phyloP scores from a whole-genome alignment of 2,329 filamentous ascomycete genomes.

The Fusarium devonianum region DNA sequence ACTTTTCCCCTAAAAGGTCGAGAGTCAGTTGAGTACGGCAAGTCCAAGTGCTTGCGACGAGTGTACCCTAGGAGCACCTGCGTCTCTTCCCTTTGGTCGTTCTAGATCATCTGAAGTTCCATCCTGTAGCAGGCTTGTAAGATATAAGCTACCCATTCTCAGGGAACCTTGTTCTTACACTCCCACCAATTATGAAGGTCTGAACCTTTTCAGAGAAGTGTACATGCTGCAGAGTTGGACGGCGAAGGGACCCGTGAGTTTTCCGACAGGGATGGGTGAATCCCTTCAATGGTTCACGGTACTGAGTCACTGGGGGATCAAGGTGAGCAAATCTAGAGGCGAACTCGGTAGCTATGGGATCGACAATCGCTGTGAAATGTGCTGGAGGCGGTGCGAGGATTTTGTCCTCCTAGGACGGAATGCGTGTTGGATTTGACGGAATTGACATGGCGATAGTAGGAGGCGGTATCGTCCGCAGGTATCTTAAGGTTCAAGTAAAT shows the following conservation, averaged over 20 bases:
- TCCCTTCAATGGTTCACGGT: background rate
- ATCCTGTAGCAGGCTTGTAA: conserved; percentile 1
- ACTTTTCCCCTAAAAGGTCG: background rate
- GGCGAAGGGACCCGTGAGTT: background rate
- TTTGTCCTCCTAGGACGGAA: conserved; percentile 1
- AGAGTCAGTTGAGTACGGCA: background rate
- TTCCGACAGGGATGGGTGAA: background rate
- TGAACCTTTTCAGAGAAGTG: conserved; percentile 5
- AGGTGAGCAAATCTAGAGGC: background rate
- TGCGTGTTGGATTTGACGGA: background rate
- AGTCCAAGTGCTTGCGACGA: background rate
- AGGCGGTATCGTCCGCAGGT: background rate
- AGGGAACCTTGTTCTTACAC: background rate
- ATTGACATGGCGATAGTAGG: background rate
- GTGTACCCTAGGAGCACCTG: background rate
- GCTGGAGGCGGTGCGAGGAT: background rate
- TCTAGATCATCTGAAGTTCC: conserved; percentile 4
- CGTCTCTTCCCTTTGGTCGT: background rate
- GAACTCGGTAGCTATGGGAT: background rate
- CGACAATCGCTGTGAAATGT: background rate
- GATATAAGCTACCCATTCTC: background rate
- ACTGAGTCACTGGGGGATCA: background rate
- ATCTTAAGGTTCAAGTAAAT: background rate
- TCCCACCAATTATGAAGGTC: conserved; percentile 3
- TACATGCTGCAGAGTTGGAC: background rate